These are phyloP conservation scores for Letharia lupina DNA, from an alignment of 495 filamentous ascomycete species.

Conservation along the genomic window DNA sequence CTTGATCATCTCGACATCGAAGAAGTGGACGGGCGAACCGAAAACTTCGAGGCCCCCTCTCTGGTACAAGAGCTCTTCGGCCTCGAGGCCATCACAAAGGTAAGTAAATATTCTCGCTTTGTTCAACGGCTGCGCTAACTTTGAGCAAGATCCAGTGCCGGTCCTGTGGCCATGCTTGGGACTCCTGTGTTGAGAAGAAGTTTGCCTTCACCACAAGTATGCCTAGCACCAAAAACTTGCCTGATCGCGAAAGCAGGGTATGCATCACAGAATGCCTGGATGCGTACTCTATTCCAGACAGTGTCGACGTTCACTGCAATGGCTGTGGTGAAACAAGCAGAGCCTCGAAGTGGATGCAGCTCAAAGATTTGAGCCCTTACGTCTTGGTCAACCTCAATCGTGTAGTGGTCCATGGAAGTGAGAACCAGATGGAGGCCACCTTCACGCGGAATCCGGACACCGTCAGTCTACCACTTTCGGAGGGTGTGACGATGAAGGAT, in stretches of 20 bases:
- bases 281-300: background rate
- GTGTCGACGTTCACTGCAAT: background rate
- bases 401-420: background rate
- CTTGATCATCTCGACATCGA: background rate
- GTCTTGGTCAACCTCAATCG: background rate
- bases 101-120: background rate
- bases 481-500: background rate
- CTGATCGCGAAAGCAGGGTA: background rate
- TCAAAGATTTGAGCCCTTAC: background rate
- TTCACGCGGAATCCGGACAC: background rate
- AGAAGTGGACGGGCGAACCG: background rate
- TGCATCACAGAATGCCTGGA: constrained; percentile 2
- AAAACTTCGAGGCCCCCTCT: background rate
- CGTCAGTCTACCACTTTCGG: background rate
- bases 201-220: background rate
- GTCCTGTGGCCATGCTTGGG: background rate
- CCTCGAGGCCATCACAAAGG: background rate
- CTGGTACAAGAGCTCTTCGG: background rate
- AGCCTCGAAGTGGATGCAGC: background rate
- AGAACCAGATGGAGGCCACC: background rate
- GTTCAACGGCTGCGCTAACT: background rate
- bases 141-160: background rate
- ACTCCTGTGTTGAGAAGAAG: background rate
- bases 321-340: background rate
- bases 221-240: background rate